Conservation (phyloP, 352 stramenopile genomes). For the Phytophthora europaea region DNA sequence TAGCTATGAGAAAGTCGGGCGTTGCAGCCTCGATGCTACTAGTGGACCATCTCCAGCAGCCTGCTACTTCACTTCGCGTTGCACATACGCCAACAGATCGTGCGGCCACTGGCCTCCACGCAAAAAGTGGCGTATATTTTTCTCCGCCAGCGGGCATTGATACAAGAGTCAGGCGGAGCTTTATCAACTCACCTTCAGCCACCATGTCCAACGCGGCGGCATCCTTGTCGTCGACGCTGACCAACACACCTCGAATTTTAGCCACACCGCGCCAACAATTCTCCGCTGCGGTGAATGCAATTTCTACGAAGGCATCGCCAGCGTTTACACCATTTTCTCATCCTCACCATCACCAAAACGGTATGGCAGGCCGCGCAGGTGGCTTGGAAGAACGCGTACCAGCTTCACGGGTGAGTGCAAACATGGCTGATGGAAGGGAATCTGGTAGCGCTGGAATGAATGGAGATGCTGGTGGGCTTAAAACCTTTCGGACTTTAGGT, state of each 20-base stretch:
- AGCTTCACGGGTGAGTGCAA: slow-evolving; percentile 7
- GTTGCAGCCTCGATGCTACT: slow-evolving; percentile 6
- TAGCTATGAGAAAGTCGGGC: slow-evolving; percentile 9
- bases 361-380: slow-evolving; percentile 16
- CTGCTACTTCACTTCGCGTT: slow-evolving; percentile 41
- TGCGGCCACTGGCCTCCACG: slow-evolving; percentile 51
- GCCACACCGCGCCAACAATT: slow-evolving; percentile 80
- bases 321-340: slow-evolving; percentile 72
- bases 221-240: slow-evolving; percentile 76
- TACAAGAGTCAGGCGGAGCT: slow-evolving; percentile 72
- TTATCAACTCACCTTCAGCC: slow-evolving; percentile 68
- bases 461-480: slow-evolving; percentile 13
- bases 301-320: slow-evolving; percentile 79
- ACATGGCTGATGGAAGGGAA: slow-evolving; percentile 23
- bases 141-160: slow-evolving; percentile 76
- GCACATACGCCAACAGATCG: slow-evolving; percentile 23
- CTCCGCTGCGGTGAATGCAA: slow-evolving; percentile 78
- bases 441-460: slow-evolving; percentile 12
- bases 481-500: slow-evolving; percentile 17
- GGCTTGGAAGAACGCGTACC: slow-evolving; percentile 19
- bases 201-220: slow-evolving; percentile 83
- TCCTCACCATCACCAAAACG: slow-evolving; percentile 30
- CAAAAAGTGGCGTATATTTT: slow-evolving; percentile 63
- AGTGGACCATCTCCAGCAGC: slow-evolving; percentile 52
- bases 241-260: slow-evolving; percentile 76